Evolutionary conservation across 2,329 filamentous ascomycete genomes (phyloP).

Genomic region (Macrophomina phaseolina): DNA sequence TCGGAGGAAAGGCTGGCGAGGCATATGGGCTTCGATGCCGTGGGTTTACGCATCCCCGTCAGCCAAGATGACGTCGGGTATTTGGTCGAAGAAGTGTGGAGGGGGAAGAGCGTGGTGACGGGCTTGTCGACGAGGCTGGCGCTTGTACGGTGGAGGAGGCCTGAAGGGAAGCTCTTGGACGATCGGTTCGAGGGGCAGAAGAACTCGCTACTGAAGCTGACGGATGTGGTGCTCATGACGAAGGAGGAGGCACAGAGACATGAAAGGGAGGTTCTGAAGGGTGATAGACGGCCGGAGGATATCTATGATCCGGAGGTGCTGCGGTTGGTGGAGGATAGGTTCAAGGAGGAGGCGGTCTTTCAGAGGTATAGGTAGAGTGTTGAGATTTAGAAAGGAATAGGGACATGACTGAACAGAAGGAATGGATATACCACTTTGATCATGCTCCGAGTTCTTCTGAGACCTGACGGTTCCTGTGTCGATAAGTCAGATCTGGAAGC

Average conservation of each 20-base stretch:
- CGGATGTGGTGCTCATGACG: slow-evolving; percentile 86
- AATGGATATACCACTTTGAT: too few relatives aligned
- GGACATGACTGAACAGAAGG: too few relatives aligned
- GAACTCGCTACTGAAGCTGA: slow-evolving; percentile 69
- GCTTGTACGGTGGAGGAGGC: slow-evolving; percentile 80
- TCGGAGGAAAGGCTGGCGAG: slow-evolving; percentile 77
- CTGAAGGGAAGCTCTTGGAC: slow-evolving; percentile 64
- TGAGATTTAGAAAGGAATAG: neutral
- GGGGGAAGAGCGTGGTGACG: slow-evolving; percentile 80
- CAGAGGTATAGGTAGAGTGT: slow-evolving; percentile 49
- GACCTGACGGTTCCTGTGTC: too few relatives aligned
- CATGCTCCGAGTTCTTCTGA: too few relatives aligned
- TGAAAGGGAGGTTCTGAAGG: slow-evolving; percentile 78
- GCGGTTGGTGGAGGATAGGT: slow-evolving; percentile 68
- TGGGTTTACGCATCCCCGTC: slow-evolving; percentile 80
- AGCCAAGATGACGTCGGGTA: slow-evolving; percentile 84
- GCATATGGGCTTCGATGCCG: slow-evolving; percentile 56
- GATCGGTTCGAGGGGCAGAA: slow-evolving; percentile 76
- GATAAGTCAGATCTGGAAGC: too few relatives aligned
- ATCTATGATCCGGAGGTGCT: slow-evolving; percentile 75
- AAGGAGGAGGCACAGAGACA: slow-evolving; percentile 86
- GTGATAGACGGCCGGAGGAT: slow-evolving; percentile 69
- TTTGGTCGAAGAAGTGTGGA: slow-evolving; percentile 86
- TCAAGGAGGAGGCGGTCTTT: slow-evolving; percentile 68
- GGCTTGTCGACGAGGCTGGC: slow-evolving; percentile 79